phyloP scores from a whole-genome alignment of 257 asterid genomes.

The Solanum microdontum region DNA sequence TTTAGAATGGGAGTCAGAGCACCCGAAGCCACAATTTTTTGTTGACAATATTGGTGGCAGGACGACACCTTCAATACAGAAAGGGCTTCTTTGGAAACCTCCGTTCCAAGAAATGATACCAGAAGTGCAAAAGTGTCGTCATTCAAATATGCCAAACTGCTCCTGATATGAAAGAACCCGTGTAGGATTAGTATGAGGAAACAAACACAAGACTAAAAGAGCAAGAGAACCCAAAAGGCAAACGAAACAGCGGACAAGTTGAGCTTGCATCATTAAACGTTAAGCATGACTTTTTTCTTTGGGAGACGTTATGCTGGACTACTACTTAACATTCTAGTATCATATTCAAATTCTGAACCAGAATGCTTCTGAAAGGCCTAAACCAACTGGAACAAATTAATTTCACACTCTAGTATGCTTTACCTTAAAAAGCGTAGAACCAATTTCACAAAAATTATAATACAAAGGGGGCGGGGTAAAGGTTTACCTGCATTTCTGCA shows the following conservation, averaged over 20 bases:
- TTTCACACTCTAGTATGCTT: not conserved
- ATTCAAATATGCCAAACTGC: conserved; percentile 22
- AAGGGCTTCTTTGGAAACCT: conserved; percentile 52
- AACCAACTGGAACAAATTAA: not conserved
- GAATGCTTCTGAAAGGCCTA: not conserved
- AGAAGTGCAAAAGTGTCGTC: conserved; percentile 42
- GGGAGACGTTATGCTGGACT: not conserved
- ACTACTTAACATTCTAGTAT: not conserved
- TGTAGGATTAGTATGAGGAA: not conserved
- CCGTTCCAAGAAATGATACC: conserved; percentile 60
- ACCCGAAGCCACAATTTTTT: conserved; percentile 35
- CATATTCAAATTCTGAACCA: not conserved
- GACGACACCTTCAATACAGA: conserved; percentile 40
- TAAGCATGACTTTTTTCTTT: not conserved
- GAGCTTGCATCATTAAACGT: not conserved
- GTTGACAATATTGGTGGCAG: conserved; percentile 10
- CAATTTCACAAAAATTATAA: not conserved
- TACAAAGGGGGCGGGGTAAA: not conserved
- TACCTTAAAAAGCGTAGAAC: not conserved
- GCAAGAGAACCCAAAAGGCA: not conserved
- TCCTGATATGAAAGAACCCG: conserved; percentile 23
- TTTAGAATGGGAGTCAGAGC: conserved; percentile 35
- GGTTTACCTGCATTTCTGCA: conserved; percentile 60
- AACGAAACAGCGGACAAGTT: not conserved
- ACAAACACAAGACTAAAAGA: not conserved